Conservation (phyloP, 2,329 filamentous ascomycete genomes). For the Ceratocystis ficicola region DNA sequence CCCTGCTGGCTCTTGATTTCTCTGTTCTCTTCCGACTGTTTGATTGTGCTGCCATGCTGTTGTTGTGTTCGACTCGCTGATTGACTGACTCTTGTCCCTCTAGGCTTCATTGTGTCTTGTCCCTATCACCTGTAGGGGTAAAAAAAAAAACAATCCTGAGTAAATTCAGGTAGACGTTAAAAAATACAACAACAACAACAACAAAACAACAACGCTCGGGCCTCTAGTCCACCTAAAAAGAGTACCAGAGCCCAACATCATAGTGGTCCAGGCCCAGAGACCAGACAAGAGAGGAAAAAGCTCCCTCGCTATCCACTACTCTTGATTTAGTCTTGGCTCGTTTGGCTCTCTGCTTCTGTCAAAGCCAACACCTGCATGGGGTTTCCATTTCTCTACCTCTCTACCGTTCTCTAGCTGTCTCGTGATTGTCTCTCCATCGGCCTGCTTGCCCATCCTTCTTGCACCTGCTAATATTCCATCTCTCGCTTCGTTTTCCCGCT, state of each 20-base stretch:
- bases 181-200: no score
- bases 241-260: neutral
- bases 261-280: neutral
- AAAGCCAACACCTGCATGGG: neutral
- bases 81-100: neutral
- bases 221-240: neutral
- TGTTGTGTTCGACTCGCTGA: no score
- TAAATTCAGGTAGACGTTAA: no score
- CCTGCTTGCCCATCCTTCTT: neutral
- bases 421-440: neutral
- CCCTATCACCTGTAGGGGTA: neutral
- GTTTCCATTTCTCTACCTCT: neutral
- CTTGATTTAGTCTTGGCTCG: neutral
- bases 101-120: neutral
- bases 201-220: constrained; percentile 4
- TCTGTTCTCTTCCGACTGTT: neutral
- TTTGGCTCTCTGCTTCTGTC: neutral
- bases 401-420: no score
- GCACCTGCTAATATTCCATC: neutral
- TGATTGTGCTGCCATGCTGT: neutral
- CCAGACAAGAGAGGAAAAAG: constrained; percentile 3
- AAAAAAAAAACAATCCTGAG: no score
- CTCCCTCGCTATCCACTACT: neutral
- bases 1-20: neutral
- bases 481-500: neutral